These are phyloP conservation scores for Trichocladium uniseriatum DNA, from an alignment of 495 filamentous ascomycete genomes.

Conservation along the genomic window DNA sequence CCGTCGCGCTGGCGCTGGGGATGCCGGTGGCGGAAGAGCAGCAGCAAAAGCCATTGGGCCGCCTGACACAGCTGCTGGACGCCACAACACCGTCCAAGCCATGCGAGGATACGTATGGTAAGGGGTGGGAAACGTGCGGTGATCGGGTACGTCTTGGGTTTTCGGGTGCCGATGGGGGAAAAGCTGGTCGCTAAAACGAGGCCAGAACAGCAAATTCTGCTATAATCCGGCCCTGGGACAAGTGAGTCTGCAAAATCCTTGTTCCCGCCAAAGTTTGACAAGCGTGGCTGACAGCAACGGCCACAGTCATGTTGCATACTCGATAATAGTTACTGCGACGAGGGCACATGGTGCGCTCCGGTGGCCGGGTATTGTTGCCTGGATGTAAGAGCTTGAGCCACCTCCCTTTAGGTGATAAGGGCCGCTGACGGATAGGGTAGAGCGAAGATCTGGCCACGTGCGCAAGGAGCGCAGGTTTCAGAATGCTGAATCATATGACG, in stretches of 20 bases:
- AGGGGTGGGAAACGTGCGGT: conserved; percentile 28
- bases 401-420: not conserved
- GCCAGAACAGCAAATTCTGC: conserved; percentile 23
- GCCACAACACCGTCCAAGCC: conserved; percentile 14
- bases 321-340: conserved; percentile 31
- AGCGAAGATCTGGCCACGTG: conserved; percentile 30
- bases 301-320: conserved; percentile 31
- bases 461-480: conserved; percentile 30
- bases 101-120: conserved; percentile 33
- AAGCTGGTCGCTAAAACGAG: not conserved
- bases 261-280: conserved; percentile 12
- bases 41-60: not conserved
- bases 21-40: not conserved
- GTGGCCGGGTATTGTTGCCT: conserved; percentile 35
- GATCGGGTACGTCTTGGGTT: conserved; percentile 9
- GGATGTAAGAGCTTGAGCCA: conserved; percentile 20
- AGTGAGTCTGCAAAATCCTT: conserved; percentile 11
- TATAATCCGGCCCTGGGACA: conserved; percentile 30
- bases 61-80: not conserved
- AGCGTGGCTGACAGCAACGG: not conserved
- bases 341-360: conserved; percentile 33
- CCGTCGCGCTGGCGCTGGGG: too few relatives aligned
- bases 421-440: conserved; percentile 19
- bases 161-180: not conserved
- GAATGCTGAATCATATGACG: conserved; percentile 9